phyloP scores from a whole-genome alignment of 495 filamentous ascomycete species.

The Thermochaetoides thermophila region DNA sequence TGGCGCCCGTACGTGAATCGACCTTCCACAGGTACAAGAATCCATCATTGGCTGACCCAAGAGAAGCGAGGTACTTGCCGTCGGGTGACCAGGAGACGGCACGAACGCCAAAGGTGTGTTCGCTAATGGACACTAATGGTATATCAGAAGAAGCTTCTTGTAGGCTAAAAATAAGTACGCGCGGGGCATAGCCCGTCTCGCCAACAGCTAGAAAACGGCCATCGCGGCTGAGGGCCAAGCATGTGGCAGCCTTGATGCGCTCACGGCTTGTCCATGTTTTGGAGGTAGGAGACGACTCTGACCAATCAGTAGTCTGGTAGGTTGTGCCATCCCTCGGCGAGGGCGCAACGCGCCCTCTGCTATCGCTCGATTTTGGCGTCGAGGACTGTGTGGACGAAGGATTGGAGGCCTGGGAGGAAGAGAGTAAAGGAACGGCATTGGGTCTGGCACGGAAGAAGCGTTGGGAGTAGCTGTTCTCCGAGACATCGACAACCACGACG shows the following conservation, averaged over 20 bases:
- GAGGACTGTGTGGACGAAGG: slow-evolving; percentile 36
- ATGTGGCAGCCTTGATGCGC: slow-evolving; percentile 90
- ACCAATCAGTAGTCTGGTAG: slow-evolving; percentile 28
- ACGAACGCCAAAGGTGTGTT: slow-evolving; percentile 81
- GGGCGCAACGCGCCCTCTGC: slow-evolving; percentile 40
- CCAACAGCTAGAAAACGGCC: slow-evolving; percentile 82
- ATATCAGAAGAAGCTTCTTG: slow-evolving; percentile 62
- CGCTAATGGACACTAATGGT: slow-evolving; percentile 71
- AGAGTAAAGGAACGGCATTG: slow-evolving; percentile 50
- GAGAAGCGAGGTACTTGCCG: slow-evolving; percentile 72
- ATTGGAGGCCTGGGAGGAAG: slow-evolving; percentile 23
- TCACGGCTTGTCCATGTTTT: slow-evolving; percentile 74
- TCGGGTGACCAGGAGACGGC: slow-evolving; percentile 81
- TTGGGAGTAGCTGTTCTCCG: slow-evolving; percentile 60
- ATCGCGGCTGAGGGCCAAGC: slow-evolving; percentile 79
- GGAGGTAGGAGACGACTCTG: slow-evolving; percentile 47
- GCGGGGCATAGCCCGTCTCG: slow-evolving; percentile 88
- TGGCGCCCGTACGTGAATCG: slow-evolving; percentile 67
- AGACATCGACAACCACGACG: slow-evolving; percentile 75
- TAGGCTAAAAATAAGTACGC: slow-evolving; percentile 79
- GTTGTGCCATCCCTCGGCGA: slow-evolving; percentile 43
- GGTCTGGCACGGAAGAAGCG: slow-evolving; percentile 84
- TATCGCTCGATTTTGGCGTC: slow-evolving; percentile 51
- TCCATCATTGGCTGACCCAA: slow-evolving; percentile 81
- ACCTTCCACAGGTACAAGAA: slow-evolving; percentile 88